Percentiles rank a stretch among this genome's conserved stretches.
Evolutionary conservation across 1,284 basidiomycete genomes (phyloP).

Genomic region (Athelia psychrophila): DNA sequence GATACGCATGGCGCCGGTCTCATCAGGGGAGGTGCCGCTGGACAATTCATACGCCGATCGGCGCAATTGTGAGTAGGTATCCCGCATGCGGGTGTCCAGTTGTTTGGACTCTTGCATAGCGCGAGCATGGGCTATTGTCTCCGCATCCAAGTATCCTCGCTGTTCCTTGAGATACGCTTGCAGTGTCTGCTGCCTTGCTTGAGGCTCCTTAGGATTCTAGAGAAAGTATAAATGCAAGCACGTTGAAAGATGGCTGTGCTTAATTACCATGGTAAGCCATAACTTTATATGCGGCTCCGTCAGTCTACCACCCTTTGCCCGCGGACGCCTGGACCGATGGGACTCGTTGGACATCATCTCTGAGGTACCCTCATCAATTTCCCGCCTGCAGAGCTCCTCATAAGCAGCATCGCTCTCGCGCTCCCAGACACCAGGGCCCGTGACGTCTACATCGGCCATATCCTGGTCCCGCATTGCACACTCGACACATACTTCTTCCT

Average conservation of each 20-base stretch:
- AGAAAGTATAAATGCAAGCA: slow-evolving; percentile 6
- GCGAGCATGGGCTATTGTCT: slow-evolving; percentile 68
- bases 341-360: slow-evolving; percentile 40
- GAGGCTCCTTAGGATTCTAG: slow-evolving; percentile 79
- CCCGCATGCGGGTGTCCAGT: slow-evolving; percentile 71
- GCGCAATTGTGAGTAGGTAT: slow-evolving; percentile 73
- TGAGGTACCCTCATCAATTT: slow-evolving; percentile 62
- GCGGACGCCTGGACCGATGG: slow-evolving; percentile 48
- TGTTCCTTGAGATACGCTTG: slow-evolving; percentile 71
- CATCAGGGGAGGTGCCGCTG: slow-evolving; percentile 44
- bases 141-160: slow-evolving; percentile 68
- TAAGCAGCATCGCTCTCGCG: slow-evolving; percentile 84
- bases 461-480: slow-evolving; percentile 99
- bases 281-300: slow-evolving; percentile 83
- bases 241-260: no score
- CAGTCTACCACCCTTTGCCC: slow-evolving; percentile 65
- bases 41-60: slow-evolving; percentile 72
- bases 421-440: slow-evolving; percentile 87
- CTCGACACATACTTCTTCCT: slow-evolving; percentile 90
- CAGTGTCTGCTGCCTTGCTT: slow-evolving; percentile 72
- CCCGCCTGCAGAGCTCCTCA: slow-evolving; percentile 75
- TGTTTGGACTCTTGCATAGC: slow-evolving; percentile 75
- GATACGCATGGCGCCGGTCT: slow-evolving; percentile 62
- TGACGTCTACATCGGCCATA: slow-evolving; percentile 94
- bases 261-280: slow-evolving; percentile 89